phyloP scores from a whole-genome alignment of 192 early-diverging fungal species.

The Coemansia sp. region DNA sequence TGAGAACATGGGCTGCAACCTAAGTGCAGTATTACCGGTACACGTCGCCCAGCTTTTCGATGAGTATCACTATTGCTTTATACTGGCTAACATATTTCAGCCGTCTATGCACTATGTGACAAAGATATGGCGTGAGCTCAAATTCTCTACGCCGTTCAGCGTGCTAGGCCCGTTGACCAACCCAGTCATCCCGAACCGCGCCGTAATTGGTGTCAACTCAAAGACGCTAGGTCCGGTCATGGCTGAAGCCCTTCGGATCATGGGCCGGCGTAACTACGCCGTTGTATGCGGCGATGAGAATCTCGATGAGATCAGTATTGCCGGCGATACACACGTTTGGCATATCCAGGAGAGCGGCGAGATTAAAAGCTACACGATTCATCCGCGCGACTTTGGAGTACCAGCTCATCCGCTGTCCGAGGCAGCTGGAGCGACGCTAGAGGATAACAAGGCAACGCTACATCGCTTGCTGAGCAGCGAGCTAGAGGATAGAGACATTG shows the following conservation, averaged over 20 bases:
- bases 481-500: conserved; percentile 60
- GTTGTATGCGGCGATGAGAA: conserved; percentile 91
- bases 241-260: conserved; percentile 78
- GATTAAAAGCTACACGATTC: conserved; percentile 66
- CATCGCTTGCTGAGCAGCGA: conserved; percentile 66
- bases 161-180: conserved; percentile 89
- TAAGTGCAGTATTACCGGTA: conserved; percentile 67
- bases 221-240: conserved; percentile 74
- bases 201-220: conserved; percentile 89
- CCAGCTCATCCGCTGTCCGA: conserved; percentile 65
- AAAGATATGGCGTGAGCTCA: conserved; percentile 77
- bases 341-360: conserved; percentile 64
- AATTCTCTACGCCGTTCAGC: conserved; percentile 91
- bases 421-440: conserved; percentile 74
- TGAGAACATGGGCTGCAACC: conserved; percentile 79
- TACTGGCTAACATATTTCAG: conserved; percentile 91
- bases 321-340: conserved; percentile 89
- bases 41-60: conserved; percentile 67
- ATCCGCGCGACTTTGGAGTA: conserved; percentile 85
- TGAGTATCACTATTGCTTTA: conserved; percentile 78
- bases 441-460: conserved; percentile 73
- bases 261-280: conserved; percentile 77
- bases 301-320: conserved; percentile 90
- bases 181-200: conserved; percentile 76
- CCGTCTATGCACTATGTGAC: conserved; percentile 87